Conservation (phyloP, 306 rosid genomes). For the Acacia melanoxylon region DNA sequence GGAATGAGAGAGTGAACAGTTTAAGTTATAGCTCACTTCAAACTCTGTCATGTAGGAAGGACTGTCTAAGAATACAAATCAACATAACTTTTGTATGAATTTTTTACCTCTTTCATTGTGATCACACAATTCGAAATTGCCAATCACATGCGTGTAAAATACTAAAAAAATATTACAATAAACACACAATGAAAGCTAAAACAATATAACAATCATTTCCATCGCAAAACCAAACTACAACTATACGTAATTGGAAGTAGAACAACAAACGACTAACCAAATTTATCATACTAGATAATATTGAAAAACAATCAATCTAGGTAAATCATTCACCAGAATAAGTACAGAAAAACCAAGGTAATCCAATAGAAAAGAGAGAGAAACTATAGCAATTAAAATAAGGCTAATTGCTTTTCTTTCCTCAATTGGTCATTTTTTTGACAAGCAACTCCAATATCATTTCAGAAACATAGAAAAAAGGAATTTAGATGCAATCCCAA, state of each 20-base stretch:
- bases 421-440: not conserved
- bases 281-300: not conserved
- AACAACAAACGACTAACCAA: not conserved
- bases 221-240: not conserved
- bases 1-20: not conserved
- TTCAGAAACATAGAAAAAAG: not conserved
- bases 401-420: not conserved
- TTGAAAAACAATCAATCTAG: not conserved
- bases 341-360: not conserved
- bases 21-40: not conserved
- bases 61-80: not conserved
- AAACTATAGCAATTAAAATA: not conserved
- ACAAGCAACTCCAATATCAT: not conserved
- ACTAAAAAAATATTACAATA: not conserved
- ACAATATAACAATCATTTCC: not conserved
- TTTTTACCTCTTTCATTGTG: not conserved
- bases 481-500: slow-evolving; percentile 9
- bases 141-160: not conserved
- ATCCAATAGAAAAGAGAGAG: not conserved
- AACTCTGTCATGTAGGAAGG: not conserved
- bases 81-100: not conserved
- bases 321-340: not conserved
- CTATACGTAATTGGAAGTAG: not conserved
- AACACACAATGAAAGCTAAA: not conserved
- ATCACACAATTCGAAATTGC: not conserved